Base-by-base conservation (phyloP, 2,329 filamentous ascomycete species). In the Sordariomycetes sp. region DNA sequence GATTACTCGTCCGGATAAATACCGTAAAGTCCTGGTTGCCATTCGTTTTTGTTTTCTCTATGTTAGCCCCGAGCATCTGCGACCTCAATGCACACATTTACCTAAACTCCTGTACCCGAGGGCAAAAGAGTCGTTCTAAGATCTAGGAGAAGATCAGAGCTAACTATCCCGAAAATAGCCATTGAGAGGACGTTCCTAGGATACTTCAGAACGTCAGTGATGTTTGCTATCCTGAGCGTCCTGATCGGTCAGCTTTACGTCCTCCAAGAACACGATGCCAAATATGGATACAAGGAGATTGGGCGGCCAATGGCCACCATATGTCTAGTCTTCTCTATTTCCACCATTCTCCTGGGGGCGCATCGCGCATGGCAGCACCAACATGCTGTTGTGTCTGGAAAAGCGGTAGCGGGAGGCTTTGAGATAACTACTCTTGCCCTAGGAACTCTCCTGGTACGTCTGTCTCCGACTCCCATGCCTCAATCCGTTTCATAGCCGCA, bases 111-210 rank as follows among this genome's bases (percentile, higher is more conserved):
- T 43, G 37, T 43, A 43, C 22, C 46, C 20, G 11, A n/a, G 2
- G 40, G 18, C 14, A 8, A 16, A n/a, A 14, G 6, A 6, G 16
- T n/a, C 16, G 16, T n/a, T n/a, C 12, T n/a, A 46, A 46, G 18
- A 18, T 46, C 14, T n/a, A 14, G 16, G 6, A n/a, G 18, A n/a
- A n/a, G 46, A 24, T 12, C 5, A 50, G 46, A 50, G 46, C 46
- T 50, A 50, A 50, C 46, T 22, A 50, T 12, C 7, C 22, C 22
- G 5, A 12, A 3, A 14, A 54, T 53, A 90, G 87, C 88, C 43
- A 79, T 90, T 58, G 87, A 91, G 70, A 77, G 87, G 59, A 91
- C 87, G 20, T 91, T 86, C 66, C 79, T 91, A 20, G 85, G 79
- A 34, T 90, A 90, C 68, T 76, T 90, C 34, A 81, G 87, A 22